phyloP scores from a whole-genome alignment of 1,139 yeast species.

The Saccharomycopsis crataegensis region DNA sequence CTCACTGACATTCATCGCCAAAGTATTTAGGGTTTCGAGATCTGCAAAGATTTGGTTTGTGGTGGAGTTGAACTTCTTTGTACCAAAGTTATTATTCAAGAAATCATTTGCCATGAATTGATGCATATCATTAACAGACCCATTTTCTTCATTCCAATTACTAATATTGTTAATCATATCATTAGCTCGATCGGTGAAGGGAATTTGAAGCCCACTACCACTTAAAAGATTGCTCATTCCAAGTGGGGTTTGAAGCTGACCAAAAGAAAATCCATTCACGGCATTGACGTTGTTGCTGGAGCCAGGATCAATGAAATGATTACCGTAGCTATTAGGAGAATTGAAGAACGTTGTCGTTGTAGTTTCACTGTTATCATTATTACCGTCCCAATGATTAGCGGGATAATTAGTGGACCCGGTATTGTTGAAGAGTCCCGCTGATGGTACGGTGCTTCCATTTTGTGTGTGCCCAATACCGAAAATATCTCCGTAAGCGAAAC shows the following conservation, averaged over 20 bases:
- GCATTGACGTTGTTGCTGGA: not conserved
- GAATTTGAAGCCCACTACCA: conserved; percentile 22
- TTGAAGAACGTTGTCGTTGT: too few species aligned
- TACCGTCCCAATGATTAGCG: conserved; percentile 1
- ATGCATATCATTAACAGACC: conserved; percentile 26
- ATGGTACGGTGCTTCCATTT: not conserved
- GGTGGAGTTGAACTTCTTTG: not conserved
- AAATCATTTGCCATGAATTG: conserved; percentile 11
- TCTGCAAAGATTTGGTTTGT: conserved; percentile 8
- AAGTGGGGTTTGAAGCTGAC: not conserved
- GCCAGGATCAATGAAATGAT: too few species aligned
- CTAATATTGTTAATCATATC: conserved; percentile 57
- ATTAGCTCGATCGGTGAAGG: conserved; percentile 45
- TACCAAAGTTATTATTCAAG: not conserved
- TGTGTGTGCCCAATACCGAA: not conserved
- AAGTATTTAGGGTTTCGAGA: conserved; percentile 1
- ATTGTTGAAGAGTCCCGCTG: too few species aligned
- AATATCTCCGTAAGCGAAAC: conserved; percentile 6
- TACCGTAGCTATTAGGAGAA: too few species aligned
- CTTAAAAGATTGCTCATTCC: too few species aligned
- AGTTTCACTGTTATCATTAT: conserved; percentile 3
- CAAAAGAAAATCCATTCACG: not conserved
- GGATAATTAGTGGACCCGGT: not conserved
- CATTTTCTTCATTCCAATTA: conserved; percentile 47
- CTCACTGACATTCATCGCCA: not conserved